Percentiles rank a stretch among this genome's conserved stretches.
phyloP scores from a whole-genome alignment of 495 filamentous ascomycete genomes.

The Clavariopsis aquatica region DNA sequence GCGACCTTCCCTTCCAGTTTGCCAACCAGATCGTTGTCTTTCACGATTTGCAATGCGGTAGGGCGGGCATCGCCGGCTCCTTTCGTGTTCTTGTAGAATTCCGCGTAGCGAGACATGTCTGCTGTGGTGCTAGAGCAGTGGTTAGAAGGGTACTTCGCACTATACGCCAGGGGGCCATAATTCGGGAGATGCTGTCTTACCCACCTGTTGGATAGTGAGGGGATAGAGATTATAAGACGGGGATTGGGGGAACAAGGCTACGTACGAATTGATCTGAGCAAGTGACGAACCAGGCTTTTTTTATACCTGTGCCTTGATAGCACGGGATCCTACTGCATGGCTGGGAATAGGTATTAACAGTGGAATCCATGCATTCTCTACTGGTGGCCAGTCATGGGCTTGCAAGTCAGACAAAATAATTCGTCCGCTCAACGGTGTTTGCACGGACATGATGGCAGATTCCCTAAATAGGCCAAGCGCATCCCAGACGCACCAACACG shows the following conservation, averaged over 20 bases:
- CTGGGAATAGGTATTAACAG: background rate
- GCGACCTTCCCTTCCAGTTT: constrained; percentile 57
- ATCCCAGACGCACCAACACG: too few relatives aligned
- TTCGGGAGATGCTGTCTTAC: too few relatives aligned
- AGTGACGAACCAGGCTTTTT: too few relatives aligned
- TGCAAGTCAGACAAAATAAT: background rate
- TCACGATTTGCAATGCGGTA: constrained; percentile 49
- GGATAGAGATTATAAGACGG: too few relatives aligned
- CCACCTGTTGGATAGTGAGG: too few relatives aligned
- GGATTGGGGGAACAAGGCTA: too few relatives aligned
- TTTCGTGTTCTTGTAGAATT: constrained; percentile 18
- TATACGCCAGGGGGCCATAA: too few relatives aligned
- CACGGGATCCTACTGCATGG: too few relatives aligned
- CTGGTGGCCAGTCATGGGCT: background rate
- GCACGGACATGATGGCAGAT: background rate
- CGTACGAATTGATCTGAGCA: background rate
- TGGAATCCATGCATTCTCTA: background rate
- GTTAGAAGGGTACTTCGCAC: too few relatives aligned
- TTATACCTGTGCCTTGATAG: too few relatives aligned
- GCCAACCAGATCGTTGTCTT: constrained; percentile 41
- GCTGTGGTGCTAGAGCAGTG: too few relatives aligned
- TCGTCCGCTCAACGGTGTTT: background rate
- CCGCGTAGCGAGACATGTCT: constrained; percentile 21
- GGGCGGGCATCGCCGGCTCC: constrained; percentile 37
- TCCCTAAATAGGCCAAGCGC: too few relatives aligned